Base-by-base conservation (phyloP, 2,329 filamentous ascomycete genomes). In the Sporothrix brasiliensis region DNA sequence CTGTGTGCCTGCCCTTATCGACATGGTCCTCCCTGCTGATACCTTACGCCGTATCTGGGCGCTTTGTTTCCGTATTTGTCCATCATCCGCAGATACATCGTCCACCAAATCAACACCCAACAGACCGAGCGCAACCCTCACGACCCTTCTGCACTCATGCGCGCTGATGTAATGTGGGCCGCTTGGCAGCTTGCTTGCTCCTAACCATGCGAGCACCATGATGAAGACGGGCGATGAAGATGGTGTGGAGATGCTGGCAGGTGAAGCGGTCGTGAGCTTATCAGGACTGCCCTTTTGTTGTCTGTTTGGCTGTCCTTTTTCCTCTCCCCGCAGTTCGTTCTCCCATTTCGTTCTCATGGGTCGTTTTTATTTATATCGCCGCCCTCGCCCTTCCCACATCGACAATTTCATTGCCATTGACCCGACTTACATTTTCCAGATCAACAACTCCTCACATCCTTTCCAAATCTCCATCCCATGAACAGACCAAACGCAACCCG, bases 171-270 rank as follows among this genome's bases (percentile, higher is more conserved):
- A 27, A 63, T 27, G 54, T 39, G 24, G 58, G 41, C 9, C 41
- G 41, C 2, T 44, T 44, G 14, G 41, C 41, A 10, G 41, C 34
- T 34, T 34, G 34, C 4, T 5, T 34, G 34, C 5, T 13, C 41
- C 41, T 10, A 11, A 11, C 14, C 41, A 13, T 13, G 14, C 41
- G 41, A 44, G 41, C 41, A 16, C 41, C 2, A 44, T 13, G 11
- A 44, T 4, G 14, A 4, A 44, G 6, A 44, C 3, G 41, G 11
- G 1, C 9, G 21, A 47, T 21, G 14, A 65, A 7, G 24, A 50
- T 24, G 61, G 47, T 66, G 61, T 66, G 61, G 61, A 66, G 61
- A 49, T 52, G 47, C 39, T 47, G 39, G 21, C n/a, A n/a, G 21
- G 19, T 10, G 58, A 24, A 24, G 39, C 60, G 24, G 47, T 27